Conservation (phyloP, 768 basidiomycete genomes). For the Trametes cubensis region DNA sequence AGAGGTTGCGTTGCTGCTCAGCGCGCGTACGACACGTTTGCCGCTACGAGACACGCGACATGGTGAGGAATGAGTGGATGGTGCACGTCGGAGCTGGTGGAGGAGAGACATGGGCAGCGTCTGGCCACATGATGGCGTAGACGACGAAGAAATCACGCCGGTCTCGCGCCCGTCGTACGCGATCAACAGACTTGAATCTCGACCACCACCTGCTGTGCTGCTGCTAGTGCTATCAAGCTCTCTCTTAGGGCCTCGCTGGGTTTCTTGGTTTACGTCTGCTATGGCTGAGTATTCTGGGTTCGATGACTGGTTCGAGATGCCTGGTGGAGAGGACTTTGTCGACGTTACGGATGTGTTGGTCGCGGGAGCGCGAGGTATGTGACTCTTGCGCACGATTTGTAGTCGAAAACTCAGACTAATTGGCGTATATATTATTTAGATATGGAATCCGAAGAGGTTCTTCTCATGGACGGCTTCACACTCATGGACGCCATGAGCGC, state of each 20-base stretch:
- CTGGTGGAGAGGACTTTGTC: conserved; percentile 62
- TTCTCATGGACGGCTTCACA: conserved; percentile 71
- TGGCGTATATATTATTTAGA: conserved; percentile 38
- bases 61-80: neutral
- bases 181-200: conserved; percentile 6
- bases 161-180: conserved; percentile 1
- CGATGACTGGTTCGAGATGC: conserved; percentile 37
- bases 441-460: conserved; percentile 62
- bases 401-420: neutral
- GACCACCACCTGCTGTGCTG: neutral
- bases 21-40: neutral
- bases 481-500: conserved; percentile 94
- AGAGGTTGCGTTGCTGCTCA: neutral
- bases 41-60: conserved; percentile 9
- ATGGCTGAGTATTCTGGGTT: conserved; percentile 20
- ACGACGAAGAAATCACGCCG: neutral
- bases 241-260: conserved; percentile 1
- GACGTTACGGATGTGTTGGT: conserved; percentile 66
- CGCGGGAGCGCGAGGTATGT: conserved; percentile 62
- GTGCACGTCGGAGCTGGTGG: conserved; percentile 14
- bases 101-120: conserved; percentile 21
- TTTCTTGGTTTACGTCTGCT: neutral
- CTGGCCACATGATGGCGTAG: neutral
- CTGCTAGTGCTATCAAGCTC: neutral
- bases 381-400: too few species aligned